Percentiles rank a stretch among this genome's conserved stretches.
phyloP scores from a whole-genome alignment of 495 filamentous ascomycete genomes.

The Amniculicola lignicola region DNA sequence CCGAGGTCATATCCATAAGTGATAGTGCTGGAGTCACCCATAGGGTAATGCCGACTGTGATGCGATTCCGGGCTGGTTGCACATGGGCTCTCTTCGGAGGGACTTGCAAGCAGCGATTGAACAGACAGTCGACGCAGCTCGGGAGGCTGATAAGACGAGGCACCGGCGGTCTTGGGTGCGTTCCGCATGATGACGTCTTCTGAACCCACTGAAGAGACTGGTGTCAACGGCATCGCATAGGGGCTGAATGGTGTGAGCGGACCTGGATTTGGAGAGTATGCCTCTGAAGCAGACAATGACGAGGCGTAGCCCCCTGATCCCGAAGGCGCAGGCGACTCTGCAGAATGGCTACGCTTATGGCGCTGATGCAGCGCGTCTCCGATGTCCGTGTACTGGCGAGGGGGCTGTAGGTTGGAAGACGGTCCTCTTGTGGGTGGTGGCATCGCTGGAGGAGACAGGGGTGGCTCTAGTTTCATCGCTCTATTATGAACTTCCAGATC shows the following conservation, averaged over 20 bases:
- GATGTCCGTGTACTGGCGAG: conserved; percentile 13
- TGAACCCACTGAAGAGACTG: conserved; percentile 31
- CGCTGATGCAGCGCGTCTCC: conserved; percentile 10
- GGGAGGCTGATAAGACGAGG: conserved; percentile 18
- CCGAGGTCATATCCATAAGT: conserved; percentile 68
- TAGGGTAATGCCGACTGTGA: conserved; percentile 29
- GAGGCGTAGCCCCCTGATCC: neutral
- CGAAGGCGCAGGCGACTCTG: conserved; percentile 16
- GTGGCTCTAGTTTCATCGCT: conserved; percentile 17
- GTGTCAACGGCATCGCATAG: conserved; percentile 29
- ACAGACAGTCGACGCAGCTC: conserved; percentile 42
- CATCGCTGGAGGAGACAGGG: conserved; percentile 28
- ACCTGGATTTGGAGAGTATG: conserved; percentile 31
- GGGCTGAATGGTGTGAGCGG: conserved; percentile 31
- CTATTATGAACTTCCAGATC: no score
- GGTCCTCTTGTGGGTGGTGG: conserved; percentile 22
- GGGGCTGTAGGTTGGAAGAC: conserved; percentile 1
- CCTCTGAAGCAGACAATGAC: conserved; percentile 20
- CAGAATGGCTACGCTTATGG: conserved; percentile 30
- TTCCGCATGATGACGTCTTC: conserved; percentile 19
- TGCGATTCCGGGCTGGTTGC: neutral
- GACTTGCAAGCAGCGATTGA: conserved; percentile 39
- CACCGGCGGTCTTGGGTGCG: conserved; percentile 1
- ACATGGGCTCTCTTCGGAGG: conserved; percentile 26
- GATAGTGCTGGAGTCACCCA: conserved; percentile 22